Evolutionary conservation across 371 early-diverging fungal species (phyloP), one percentile per base, ranked within the genome.

Genomic region (Nematocida homosporus): DNA sequence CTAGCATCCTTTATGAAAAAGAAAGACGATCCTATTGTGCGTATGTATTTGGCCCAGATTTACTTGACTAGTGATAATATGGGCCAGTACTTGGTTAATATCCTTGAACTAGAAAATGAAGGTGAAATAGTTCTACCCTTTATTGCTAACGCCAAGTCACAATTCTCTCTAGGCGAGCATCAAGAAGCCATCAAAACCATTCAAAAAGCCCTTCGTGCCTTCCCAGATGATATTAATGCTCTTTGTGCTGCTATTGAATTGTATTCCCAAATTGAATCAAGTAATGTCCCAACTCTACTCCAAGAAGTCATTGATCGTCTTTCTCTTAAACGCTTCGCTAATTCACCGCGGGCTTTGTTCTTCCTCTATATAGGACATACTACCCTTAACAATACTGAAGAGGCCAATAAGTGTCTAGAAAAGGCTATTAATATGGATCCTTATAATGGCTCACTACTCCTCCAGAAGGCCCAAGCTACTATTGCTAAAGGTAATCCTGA

Each of bases 351-450:
- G 41, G 50, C 23, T n/a, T 29, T 23, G 2, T 72, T 61, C 32
- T 72, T 61, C 63, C n/a, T 6, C n/a, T 72, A 72, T 47, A 72
- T 72, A 27, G 61, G 60, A 35, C 40, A 61, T 50, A 60, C 13
- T 38, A 3, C 48, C 1, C 20, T 59, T 29, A 41, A 47, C 2
- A 8, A 51, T 1, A 32, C 29, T 2, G 34, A 44, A 27, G 23
- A 42, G 16, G 20, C 27, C 6, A 51, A 52, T 2, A 5, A 13
- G 8, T 2, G 18, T 2, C 52, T 61, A 13, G 6, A 61, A 18
- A 34, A 61, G 23, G 60, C 75, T 30, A 20, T 72, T 3, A 34
- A 48, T 2, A 29, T 72, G 41, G 75, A 72, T 32, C 34, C 8
- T 4, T 61, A 72, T 42, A 72, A 72, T 32, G 41, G 20, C 10